Conservation (phyloP, 306 rosid genomes). For the Cicer chorassanicum region DNA sequence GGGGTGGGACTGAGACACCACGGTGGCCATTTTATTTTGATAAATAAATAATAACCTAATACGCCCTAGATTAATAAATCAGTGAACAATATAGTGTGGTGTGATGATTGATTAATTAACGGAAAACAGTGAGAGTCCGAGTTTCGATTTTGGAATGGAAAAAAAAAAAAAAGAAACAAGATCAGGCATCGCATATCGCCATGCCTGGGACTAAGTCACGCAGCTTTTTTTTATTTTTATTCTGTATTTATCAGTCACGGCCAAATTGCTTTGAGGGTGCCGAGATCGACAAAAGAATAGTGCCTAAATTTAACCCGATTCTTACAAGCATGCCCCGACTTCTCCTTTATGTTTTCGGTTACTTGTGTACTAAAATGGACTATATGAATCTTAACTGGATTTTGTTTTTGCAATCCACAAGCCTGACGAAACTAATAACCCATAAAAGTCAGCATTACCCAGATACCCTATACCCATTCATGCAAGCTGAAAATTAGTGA, state of each 20-base stretch:
- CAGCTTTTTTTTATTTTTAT: background rate
- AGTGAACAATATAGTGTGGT: background rate
- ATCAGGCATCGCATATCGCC: slow-evolving; percentile 40
- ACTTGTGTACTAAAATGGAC: too few species aligned
- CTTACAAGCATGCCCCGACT: background rate
- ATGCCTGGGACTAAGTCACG: slow-evolving; percentile 16
- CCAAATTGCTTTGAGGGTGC: background rate
- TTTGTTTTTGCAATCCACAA: too few species aligned
- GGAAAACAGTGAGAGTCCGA: background rate
- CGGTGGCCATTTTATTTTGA: slow-evolving; percentile 53
- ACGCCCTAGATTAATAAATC: slow-evolving; percentile 38
- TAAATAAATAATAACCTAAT: background rate
- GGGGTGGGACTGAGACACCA: slow-evolving; percentile 62
- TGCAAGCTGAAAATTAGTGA: too few species aligned
- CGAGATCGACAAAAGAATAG: background rate
- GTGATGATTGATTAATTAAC: background rate
- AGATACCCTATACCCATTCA: too few species aligned
- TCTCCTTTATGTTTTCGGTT: background rate
- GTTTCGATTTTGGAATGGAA: background rate
- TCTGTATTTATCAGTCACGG: background rate
- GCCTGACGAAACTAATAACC: too few species aligned
- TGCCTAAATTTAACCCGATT: background rate
- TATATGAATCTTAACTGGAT: too few species aligned
- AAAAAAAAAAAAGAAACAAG: too few species aligned
- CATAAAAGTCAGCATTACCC: too few species aligned